Evolutionary conservation across 208 protist species (phyloP).

Genomic region (Herpetomonas muscarum): DNA sequence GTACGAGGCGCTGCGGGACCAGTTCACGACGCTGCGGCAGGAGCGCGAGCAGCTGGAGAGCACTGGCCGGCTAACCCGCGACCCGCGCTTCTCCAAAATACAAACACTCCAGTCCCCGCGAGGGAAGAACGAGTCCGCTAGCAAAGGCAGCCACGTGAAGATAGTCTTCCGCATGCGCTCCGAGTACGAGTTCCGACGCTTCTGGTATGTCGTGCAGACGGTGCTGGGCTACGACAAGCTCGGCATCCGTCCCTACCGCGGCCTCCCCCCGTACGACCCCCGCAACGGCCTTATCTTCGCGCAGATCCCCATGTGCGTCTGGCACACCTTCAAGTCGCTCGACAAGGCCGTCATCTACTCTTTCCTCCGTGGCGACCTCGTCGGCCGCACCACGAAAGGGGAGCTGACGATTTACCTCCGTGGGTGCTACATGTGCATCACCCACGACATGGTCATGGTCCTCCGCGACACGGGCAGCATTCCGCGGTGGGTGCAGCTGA

Average conservation of each 20-base stretch:
- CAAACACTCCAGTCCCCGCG: slow-evolving; percentile 58
- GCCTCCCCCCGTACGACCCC: slow-evolving; percentile 70
- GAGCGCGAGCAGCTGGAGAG: slow-evolving; percentile 32
- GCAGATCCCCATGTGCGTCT: slow-evolving; percentile 59
- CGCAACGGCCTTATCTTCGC: slow-evolving; percentile 65
- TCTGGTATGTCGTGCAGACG: slow-evolving; percentile 54
- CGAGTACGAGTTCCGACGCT: slow-evolving; percentile 59
- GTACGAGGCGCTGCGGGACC: slow-evolving; percentile 62
- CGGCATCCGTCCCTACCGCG: slow-evolving; percentile 41
- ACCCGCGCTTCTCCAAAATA: slow-evolving; percentile 12
- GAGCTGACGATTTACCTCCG: slow-evolving; percentile 30
- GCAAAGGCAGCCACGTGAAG: slow-evolving; percentile 27
- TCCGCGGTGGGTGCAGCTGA: slow-evolving; percentile 48
- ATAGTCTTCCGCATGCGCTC: slow-evolving; percentile 45
- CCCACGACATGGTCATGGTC: slow-evolving; percentile 59
- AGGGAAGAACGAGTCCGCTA: slow-evolving; percentile 10
- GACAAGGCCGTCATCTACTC: slow-evolving; percentile 59
- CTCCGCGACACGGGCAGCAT: slow-evolving; percentile 53
- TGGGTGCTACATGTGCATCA: slow-evolving; percentile 56
- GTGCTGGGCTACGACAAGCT: slow-evolving; percentile 76
- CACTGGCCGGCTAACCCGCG: background rate
- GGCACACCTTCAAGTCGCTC: slow-evolving; percentile 59
- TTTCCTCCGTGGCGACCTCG: slow-evolving; percentile 49
- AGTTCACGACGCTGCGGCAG: slow-evolving; percentile 43
- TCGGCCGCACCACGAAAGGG: slow-evolving; percentile 32